Conservation (phyloP, 108 stramenopile species). For the Stephanodiscus minutulus region DNA sequence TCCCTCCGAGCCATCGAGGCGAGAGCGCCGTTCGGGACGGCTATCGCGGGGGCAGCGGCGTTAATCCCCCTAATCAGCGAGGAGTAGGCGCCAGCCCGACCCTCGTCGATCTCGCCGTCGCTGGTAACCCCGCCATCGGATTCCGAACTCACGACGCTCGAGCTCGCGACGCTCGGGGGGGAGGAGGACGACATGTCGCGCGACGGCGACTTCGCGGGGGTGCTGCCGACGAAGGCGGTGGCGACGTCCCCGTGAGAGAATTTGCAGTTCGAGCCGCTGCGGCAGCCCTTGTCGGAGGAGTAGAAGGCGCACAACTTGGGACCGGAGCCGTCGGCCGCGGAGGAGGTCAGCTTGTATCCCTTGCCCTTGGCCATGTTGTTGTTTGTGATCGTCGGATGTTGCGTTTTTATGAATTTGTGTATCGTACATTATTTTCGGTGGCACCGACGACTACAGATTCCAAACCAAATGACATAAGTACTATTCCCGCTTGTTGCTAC, state of each 20-base stretch:
- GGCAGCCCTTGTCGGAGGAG: slow-evolving; percentile 68
- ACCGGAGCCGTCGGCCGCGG: slow-evolving; percentile 39
- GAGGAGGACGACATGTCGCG: slow-evolving; percentile 2
- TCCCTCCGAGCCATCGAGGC: too few relatives aligned
- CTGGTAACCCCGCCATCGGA: slow-evolving; percentile 71
- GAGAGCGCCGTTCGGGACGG: too few relatives aligned
- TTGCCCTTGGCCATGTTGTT: slow-evolving; percentile 50
- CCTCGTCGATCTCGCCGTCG: slow-evolving; percentile 53
- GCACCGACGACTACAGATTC: too few relatives aligned
- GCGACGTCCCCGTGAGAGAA: slow-evolving; percentile 62
- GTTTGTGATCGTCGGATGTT: slow-evolving; percentile 15
- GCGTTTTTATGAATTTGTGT: too few relatives aligned
- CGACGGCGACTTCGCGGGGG: slow-evolving; percentile 12
- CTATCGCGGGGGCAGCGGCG: slow-evolving; percentile 12
- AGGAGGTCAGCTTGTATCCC: slow-evolving; percentile 73
- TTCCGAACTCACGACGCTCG: slow-evolving; percentile 71
- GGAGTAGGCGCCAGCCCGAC: slow-evolving; percentile 46
- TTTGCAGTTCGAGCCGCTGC: slow-evolving; percentile 84
- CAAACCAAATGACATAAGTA: too few relatives aligned
- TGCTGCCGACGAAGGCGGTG: background rate
- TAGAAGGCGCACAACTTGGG: slow-evolving; percentile 76
- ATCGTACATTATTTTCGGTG: too few relatives aligned
- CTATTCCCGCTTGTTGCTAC: too few relatives aligned
- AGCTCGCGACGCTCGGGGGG: slow-evolving; percentile 29
- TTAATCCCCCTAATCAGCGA: slow-evolving; percentile 19